These are phyloP conservation scores for Suillus americanus DNA, from an alignment of 768 basidiomycete genomes.

Conservation along the genomic window DNA sequence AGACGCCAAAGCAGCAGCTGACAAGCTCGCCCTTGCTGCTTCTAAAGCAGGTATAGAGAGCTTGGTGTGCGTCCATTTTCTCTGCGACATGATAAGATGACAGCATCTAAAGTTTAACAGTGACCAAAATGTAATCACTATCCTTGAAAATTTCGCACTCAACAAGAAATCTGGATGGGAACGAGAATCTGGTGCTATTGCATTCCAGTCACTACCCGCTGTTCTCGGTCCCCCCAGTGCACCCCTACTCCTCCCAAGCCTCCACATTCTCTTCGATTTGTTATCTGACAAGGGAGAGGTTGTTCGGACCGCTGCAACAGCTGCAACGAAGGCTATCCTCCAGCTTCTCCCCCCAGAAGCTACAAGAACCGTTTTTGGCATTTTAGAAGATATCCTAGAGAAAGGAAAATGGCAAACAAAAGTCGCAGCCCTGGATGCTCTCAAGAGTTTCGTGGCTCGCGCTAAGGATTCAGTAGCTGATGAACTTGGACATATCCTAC, in stretches of 20 bases:
- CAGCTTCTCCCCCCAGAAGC: constrained; percentile 85
- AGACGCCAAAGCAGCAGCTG: constrained; percentile 86
- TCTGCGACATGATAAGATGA: constrained; percentile 17
- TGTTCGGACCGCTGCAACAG: constrained; percentile 76
- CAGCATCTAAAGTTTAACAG: constrained; percentile 35
- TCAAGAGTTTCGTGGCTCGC: constrained; percentile 68
- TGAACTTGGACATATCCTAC: constrained; percentile 78
- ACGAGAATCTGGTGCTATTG: constrained; percentile 84
- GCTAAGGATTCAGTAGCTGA: constrained; percentile 79
- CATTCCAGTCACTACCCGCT: constrained; percentile 70
- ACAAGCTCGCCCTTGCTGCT: constrained; percentile 74
- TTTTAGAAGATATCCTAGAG: constrained; percentile 73
- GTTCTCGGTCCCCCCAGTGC: constrained; percentile 69
- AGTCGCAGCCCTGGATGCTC: constrained; percentile 87
- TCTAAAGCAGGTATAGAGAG: constrained; percentile 60
- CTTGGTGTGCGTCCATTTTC: constrained; percentile 47
- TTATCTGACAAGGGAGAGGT: constrained; percentile 95
- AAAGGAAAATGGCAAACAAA: constrained; percentile 93
- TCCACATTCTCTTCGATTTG: constrained; percentile 77
- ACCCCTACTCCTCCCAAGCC: constrained; percentile 74
- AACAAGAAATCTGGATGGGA: constrained; percentile 89
- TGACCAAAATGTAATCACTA: constrained; percentile 58
- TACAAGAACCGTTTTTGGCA: constrained; percentile 63
- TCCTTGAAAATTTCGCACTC: constrained; percentile 66
- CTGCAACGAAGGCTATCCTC: constrained; percentile 81